These are phyloP conservation scores for Nitzschia sp. DNA, from an alignment of 108 stramenopile genomes.

Conservation along the genomic window DNA sequence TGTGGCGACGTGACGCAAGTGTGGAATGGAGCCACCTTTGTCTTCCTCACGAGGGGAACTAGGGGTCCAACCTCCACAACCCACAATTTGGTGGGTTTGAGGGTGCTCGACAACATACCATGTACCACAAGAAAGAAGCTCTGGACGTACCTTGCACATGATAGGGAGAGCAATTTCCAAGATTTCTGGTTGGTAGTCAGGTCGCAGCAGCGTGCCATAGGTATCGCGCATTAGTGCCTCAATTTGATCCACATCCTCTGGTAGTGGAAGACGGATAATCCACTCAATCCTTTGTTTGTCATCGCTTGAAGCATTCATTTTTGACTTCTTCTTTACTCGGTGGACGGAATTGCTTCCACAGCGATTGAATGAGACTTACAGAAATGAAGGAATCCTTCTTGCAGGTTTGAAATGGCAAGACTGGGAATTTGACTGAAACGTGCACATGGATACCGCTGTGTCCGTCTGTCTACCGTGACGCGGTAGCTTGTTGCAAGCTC, in stretches of 20 bases:
- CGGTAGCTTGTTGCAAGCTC: too few species aligned
- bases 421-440: too few species aligned
- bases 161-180: conserved; percentile 20
- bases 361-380: too few species aligned
- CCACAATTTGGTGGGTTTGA: not conserved
- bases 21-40: not conserved
- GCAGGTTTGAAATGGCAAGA: too few species aligned
- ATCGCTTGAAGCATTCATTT: too few species aligned
- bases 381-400: too few species aligned
- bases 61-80: conserved; percentile 39
- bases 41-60: not conserved
- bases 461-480: too few species aligned
- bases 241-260: conserved; percentile 15
- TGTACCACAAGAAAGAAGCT: conserved; percentile 30
- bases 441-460: too few species aligned
- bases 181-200: conserved; percentile 18
- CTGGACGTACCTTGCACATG: conserved; percentile 7
- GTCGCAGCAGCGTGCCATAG: conserved; percentile 7
- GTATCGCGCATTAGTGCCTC: conserved; percentile 4
- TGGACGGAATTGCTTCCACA: too few species aligned
- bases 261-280: conserved; percentile 26
- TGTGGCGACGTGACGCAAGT: conserved; percentile 20
- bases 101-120: conserved; percentile 38
- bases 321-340: too few species aligned
- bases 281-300: conserved; percentile 14